Conservation (phyloP, 176 grass and related monocot genomes). For the Typha latifolia region DNA sequence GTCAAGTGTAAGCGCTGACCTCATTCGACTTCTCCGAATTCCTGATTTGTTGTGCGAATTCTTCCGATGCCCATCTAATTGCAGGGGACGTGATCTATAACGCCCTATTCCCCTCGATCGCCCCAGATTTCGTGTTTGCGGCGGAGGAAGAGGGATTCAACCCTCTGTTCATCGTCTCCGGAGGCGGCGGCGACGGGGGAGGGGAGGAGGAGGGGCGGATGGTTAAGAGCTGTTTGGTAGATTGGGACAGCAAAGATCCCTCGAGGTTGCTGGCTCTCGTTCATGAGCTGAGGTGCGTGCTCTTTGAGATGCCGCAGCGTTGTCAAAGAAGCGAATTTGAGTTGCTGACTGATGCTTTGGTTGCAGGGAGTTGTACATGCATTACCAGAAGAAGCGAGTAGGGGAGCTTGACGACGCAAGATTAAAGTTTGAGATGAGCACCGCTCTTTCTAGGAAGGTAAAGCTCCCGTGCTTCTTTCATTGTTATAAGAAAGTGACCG, state of each 20-base stretch:
- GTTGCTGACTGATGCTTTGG: not conserved
- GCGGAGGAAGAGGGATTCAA: slow-evolving; percentile 60
- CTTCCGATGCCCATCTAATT: not conserved
- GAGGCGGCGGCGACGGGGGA: slow-evolving; percentile 14
- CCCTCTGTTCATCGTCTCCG: slow-evolving; percentile 26
- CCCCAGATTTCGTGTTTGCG: slow-evolving; percentile 70
- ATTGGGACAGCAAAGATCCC: slow-evolving; percentile 53
- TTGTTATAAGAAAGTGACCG: not conserved
- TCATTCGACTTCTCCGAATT: not conserved
- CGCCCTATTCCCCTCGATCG: slow-evolving; percentile 48
- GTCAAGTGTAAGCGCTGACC: slow-evolving; percentile 51
- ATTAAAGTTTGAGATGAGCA: slow-evolving; percentile 82
- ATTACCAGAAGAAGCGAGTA: slow-evolving; percentile 73
- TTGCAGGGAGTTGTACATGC: slow-evolving; percentile 58
- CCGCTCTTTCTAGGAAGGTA: slow-evolving; percentile 88
- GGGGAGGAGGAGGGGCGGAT: slow-evolving; percentile 14
- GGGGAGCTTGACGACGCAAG: slow-evolving; percentile 58
- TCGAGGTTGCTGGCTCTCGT: slow-evolving; percentile 45
- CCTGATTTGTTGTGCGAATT: not conserved
- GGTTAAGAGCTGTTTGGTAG: slow-evolving; percentile 42
- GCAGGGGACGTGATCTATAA: slow-evolving; percentile 93
- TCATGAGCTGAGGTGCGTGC: slow-evolving; percentile 48
- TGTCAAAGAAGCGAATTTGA: not conserved
- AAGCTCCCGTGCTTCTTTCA: not conserved
- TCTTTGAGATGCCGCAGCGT: not conserved